Percentiles rank a stretch among this genome's conserved stretches.
phyloP scores from a whole-genome alignment of 257 asterid species.

The Plantago major region DNA sequence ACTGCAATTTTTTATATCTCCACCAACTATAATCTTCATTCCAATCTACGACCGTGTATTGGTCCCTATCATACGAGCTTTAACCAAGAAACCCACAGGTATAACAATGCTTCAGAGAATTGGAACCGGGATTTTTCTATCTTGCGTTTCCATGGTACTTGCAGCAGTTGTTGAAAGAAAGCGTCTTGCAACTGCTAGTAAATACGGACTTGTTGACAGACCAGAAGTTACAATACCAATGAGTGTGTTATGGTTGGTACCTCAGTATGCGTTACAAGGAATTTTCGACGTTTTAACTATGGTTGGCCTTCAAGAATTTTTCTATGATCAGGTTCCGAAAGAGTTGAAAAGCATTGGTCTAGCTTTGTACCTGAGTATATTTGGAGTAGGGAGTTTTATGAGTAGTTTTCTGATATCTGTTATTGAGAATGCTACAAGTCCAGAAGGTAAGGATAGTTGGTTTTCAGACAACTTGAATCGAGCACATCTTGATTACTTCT shows the following conservation, averaged over 20 bases:
- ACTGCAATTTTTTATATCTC: too few species aligned
- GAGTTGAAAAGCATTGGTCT: slow-evolving; percentile 21
- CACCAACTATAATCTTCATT: too few species aligned
- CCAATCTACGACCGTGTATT: too few species aligned
- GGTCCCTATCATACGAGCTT: too few species aligned
- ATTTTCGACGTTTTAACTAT: slow-evolving; percentile 18
- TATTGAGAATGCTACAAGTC: neutral
- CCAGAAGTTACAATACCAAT: slow-evolving; percentile 28
- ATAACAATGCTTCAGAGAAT: too few species aligned
- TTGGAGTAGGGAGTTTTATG: slow-evolving; percentile 29
- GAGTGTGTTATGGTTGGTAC: slow-evolving; percentile 37
- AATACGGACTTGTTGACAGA: slow-evolving; percentile 15
- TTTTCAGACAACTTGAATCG: too few species aligned
- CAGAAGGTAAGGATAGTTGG: too few species aligned
- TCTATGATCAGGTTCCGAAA: slow-evolving; percentile 16
- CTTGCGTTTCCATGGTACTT: slow-evolving; percentile 13
- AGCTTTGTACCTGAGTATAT: too few species aligned
- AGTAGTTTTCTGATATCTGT: slow-evolving; percentile 28
- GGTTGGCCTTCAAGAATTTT: slow-evolving; percentile 27
- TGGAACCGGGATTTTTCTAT: too few species aligned
- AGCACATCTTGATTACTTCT: slow-evolving; percentile 26
- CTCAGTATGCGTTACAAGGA: slow-evolving; percentile 25
- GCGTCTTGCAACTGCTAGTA: slow-evolving; percentile 17
- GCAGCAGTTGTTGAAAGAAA: slow-evolving; percentile 22
- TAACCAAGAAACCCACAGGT: too few species aligned